These are phyloP conservation scores for Suhomyces sp. DNA, from an alignment of 805 yeast genomes.

Conservation along the genomic window DNA sequence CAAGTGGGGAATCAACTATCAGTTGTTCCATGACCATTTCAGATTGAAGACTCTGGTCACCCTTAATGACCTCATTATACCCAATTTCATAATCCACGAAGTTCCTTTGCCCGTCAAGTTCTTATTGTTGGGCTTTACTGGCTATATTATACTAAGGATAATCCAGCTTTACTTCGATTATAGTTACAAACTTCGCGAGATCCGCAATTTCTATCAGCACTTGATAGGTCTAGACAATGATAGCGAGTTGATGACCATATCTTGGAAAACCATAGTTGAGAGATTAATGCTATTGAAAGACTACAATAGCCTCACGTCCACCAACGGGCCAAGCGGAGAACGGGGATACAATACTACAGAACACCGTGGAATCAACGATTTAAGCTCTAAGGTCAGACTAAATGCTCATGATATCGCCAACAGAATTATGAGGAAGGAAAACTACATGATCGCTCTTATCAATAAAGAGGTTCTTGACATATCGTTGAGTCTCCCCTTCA, in stretches of 20 bases:
- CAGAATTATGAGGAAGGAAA: conserved; percentile 92
- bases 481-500: conserved; percentile 34
- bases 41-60: conserved; percentile 23
- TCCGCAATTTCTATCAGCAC: conserved; percentile 71
- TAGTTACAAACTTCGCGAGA: conserved; percentile 61
- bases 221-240: conserved; percentile 70
- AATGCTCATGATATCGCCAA: conserved; percentile 95
- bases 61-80: conserved; percentile 32
- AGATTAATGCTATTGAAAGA: conserved; percentile 72
- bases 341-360: conserved; percentile 13
- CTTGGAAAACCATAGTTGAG: conserved; percentile 86
- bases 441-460: conserved; percentile 85
- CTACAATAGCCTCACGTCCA: conserved; percentile 68
- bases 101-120: conserved; percentile 48
- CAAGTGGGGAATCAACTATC: conserved; percentile 74
- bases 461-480: conserved; percentile 74
- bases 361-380: conserved; percentile 40
- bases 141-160: conserved; percentile 51
- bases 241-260: conserved; percentile 80
- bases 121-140: conserved; percentile 59
- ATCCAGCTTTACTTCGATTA: conserved; percentile 59
- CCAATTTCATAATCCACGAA: conserved; percentile 45
- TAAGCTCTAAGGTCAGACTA: conserved; percentile 67
- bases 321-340: conserved; percentile 14
- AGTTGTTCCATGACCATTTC: conserved; percentile 25